Percentiles rank a stretch among this genome's conserved stretches.
Conservation (phyloP, 176 grass and related monocot species). For the bread wheat (Triticum aestivum) region IWGSC_CS_RefSeq_v2.1 NC_057814.1:136991429-136991928, state of each 20-base stretch:
- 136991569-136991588: background rate
- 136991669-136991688: background rate
- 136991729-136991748: background rate
- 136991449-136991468: background rate
- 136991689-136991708: background rate
- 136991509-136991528: background rate
- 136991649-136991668: background rate
- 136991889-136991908: no score
- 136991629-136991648: background rate
- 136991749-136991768: background rate
- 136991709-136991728: background rate
- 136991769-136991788: background rate
- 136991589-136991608: background rate
- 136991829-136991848: no score
- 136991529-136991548: no score
- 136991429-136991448: background rate
- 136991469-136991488: background rate
- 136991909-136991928: no score
- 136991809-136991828: background rate
- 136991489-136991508: background rate
- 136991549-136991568: no score
- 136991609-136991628: background rate
- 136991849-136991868: no score
- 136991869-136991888: no score
- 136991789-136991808: background rate